These are phyloP conservation scores for Malus hybrid DNA, from an alignment of 331 rosid species.

Conservation along the genomic window DNA sequence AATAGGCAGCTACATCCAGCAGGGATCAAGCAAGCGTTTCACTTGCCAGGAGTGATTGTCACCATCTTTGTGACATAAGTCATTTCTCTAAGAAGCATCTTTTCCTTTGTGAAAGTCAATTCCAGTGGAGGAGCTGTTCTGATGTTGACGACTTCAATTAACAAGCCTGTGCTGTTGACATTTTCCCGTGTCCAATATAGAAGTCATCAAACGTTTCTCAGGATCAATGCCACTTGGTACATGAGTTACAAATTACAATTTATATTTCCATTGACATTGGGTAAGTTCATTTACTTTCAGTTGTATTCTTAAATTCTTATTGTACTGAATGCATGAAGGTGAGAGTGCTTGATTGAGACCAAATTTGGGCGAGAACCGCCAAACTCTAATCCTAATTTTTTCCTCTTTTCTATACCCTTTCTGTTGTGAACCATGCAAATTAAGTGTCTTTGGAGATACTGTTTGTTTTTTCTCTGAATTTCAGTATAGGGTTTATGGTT, in stretches of 20 bases:
- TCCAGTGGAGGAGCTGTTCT: conserved; percentile 12
- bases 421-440: no score
- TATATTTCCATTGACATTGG: neutral
- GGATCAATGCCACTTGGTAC: conserved; percentile 23
- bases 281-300: neutral
- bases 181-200: conserved; percentile 23
- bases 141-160: conserved; percentile 47
- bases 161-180: conserved; percentile 25
- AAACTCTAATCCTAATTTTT: no score
- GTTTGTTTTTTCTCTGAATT: no score
- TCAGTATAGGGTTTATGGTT: no score
- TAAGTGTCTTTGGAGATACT: no score
- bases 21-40: conserved; percentile 8
- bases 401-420: no score
- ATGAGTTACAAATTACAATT: conserved; percentile 50
- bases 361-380: no score
- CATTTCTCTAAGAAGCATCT: neutral
- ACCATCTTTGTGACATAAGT: conserved; percentile 3
- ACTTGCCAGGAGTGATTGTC: neutral
- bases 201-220: conserved; percentile 10
- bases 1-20: neutral
- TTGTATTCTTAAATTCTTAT: neutral
- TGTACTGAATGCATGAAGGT: no score
- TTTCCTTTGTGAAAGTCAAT: neutral
- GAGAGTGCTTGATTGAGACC: no score